Percentiles rank a stretch among this genome's conserved stretches.
phyloP scores from a whole-genome alignment of 1,139 yeast species.

The Zygosaccharomyces sapae region DNA sequence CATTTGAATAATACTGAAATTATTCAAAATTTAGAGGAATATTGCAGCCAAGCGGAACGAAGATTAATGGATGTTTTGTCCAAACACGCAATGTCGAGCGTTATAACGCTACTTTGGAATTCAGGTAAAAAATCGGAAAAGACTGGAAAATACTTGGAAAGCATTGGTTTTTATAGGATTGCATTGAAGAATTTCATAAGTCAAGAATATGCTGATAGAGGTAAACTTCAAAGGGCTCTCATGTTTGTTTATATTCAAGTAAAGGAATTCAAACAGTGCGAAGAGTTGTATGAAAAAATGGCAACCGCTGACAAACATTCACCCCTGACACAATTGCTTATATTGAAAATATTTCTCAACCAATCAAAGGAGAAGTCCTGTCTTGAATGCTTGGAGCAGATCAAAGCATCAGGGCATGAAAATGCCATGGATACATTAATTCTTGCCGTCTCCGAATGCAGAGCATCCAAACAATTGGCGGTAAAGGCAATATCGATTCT shows the following conservation, averaged over 20 bases:
- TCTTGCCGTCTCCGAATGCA: slow-evolving; percentile 24
- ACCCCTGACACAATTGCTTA: slow-evolving; percentile 22
- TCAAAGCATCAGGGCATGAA: slow-evolving; percentile 14
- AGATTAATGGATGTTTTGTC: slow-evolving; percentile 14
- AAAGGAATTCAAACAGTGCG: slow-evolving; percentile 13
- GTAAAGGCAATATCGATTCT: slow-evolving; percentile 18
- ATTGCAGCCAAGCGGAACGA: slow-evolving; percentile 16
- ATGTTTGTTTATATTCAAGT: slow-evolving; percentile 17
- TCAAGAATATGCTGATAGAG: slow-evolving; percentile 21
- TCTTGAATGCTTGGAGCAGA: slow-evolving; percentile 13
- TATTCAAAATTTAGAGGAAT: slow-evolving; percentile 16
- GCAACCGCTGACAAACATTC: slow-evolving; percentile 12
- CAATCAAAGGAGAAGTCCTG: slow-evolving; percentile 12
- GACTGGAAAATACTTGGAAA: slow-evolving; percentile 12
- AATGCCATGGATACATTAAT: slow-evolving; percentile 22
- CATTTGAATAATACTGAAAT: slow-evolving; percentile 19
- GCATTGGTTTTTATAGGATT: slow-evolving; percentile 21
- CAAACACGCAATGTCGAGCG: slow-evolving; percentile 17
- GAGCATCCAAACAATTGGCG: slow-evolving; percentile 16
- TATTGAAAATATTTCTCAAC: slow-evolving; percentile 14
- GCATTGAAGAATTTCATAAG: slow-evolving; percentile 18
- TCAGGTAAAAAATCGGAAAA: slow-evolving; percentile 28
- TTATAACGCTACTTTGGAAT: slow-evolving; percentile 30
- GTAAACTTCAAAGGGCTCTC: slow-evolving; percentile 27
- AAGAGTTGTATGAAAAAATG: slow-evolving; percentile 16